phyloP scores from a whole-genome alignment of 2,329 filamentous ascomycete species.

The Diplodia mutila region DNA sequence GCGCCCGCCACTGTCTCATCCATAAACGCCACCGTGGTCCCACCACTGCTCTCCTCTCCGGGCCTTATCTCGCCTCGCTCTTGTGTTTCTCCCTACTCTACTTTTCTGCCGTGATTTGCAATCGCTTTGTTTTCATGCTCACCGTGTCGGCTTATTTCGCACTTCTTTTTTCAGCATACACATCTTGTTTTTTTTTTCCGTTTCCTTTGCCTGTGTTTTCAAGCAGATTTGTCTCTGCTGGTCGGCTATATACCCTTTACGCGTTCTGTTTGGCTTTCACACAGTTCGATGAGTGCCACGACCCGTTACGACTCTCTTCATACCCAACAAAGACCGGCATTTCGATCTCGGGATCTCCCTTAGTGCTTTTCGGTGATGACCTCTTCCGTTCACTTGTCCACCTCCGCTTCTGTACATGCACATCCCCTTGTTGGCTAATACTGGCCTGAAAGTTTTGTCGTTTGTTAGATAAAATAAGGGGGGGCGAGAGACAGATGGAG shows the following conservation, averaged over 20 bases:
- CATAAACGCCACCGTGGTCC: not conserved
- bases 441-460: not conserved
- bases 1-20: slow-evolving; percentile 15
- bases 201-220: slow-evolving; percentile 13
- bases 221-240: slow-evolving; percentile 25
- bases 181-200: not conserved
- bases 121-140: not conserved
- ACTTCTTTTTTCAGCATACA: not conserved
- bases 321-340: slow-evolving; percentile 12
- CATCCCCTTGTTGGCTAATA: slow-evolving; percentile 15
- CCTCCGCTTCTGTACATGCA: slow-evolving; percentile 23
- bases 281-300: slow-evolving; percentile 20
- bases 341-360: not conserved
- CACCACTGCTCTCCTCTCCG: not conserved
- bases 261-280: slow-evolving; percentile 17
- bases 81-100: not conserved
- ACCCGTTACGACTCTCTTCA: slow-evolving; percentile 22
- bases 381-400: not conserved
- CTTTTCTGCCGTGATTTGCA: not conserved
- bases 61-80: not conserved
- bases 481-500: not conserved
- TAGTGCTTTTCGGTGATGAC: slow-evolving; percentile 13
- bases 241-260: slow-evolving; percentile 25
- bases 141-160: not conserved
- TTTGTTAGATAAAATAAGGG: slow-evolving; percentile 9